A percentile compares a stretch with the other conserved stretches of the same genome.
These are phyloP conservation scores for Marvania coccoides DNA, from an alignment of 139 green algal genomes.

Conservation along the genomic window DNA sequence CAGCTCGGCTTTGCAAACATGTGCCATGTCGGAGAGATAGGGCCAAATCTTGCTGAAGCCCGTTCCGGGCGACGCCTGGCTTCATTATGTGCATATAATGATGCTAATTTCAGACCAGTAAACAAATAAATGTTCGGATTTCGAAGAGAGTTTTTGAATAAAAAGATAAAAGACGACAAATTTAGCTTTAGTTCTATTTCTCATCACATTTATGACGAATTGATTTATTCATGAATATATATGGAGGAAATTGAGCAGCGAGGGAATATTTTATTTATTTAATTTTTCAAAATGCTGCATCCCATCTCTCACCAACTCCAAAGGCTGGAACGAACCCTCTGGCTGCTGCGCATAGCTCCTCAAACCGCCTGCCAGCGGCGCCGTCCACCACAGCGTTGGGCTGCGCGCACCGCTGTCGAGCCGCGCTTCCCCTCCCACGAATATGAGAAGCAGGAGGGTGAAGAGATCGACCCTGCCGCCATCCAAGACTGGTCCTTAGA, in stretches of 20 bases:
- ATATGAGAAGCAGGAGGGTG: not conserved
- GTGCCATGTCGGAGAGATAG: too few species aligned
- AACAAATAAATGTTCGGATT: not conserved
- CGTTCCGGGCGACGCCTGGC: not conserved
- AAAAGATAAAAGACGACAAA: not conserved
- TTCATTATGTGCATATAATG: not conserved
- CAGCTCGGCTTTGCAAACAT: not conserved
- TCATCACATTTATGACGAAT: not conserved
- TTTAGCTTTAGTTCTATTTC: not conserved
- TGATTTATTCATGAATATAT: not conserved
- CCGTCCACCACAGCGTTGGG: not conserved
- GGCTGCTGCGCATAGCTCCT: not conserved
- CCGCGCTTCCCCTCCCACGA: not conserved
- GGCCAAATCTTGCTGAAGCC: too few species aligned
- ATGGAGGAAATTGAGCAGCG: not conserved
- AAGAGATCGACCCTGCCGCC: not conserved
- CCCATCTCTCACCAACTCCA: not conserved
- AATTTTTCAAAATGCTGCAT: not conserved
- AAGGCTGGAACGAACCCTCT: not conserved
- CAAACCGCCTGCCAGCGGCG: not conserved
- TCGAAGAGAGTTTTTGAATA: not conserved
- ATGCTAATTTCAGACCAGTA: not conserved
- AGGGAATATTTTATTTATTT: not conserved
- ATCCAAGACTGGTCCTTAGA: not conserved
- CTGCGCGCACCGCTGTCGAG: not conserved